Evolutionary conservation across 2,329 filamentous ascomycete genomes (phyloP), one percentile per base, ranked within the genome.

Genomic region (Davidsoniella virescens): DNA sequence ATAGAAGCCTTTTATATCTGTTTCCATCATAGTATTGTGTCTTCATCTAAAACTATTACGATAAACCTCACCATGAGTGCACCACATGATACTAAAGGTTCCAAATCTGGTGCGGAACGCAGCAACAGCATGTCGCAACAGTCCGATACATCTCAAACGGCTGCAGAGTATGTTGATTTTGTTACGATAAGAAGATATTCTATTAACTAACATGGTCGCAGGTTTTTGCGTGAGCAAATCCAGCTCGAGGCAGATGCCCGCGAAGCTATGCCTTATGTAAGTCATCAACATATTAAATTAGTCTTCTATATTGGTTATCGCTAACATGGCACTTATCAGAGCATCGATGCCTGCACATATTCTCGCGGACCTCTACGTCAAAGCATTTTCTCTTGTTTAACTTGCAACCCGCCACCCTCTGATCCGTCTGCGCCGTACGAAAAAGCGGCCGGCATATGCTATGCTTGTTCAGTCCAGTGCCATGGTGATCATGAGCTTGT

Each of bases 401-500:
- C 90, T 9, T 98, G 92, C 70, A 93, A 87, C 55, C 87, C 92
- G 7, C 77, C 84, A 7, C 84, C 87, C 1, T 69, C 74, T 41
- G 78, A 80, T 46, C 43, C 57, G 5, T 66, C 63, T 58, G 60
- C 56, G 0, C 68, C 80, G 1, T 84, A 82, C 62, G 36, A 39
- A 7, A 75, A 70, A 6, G 71, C 82, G 5, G 92, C 90, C 2
- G 92, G 85, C 23, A 78, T 98, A 51, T 98, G 92, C 70, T 98
- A 98, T 60, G 85, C 88, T 18, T 98, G 92, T 68, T 95, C 90
- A 5, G 87, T 98, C 53, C 84, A 90, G 58, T 98, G 92, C 62
- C 92, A 98, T 60, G 90, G 92, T 57, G 88, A 96, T 60, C 92
- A 98, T 63, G 84, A 76, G 1, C 78, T 98, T 23, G 92, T 96